Evolutionary conservation across 2,329 filamentous ascomycete species (phyloP).

Genomic region (Hypoxylon sp.): DNA sequence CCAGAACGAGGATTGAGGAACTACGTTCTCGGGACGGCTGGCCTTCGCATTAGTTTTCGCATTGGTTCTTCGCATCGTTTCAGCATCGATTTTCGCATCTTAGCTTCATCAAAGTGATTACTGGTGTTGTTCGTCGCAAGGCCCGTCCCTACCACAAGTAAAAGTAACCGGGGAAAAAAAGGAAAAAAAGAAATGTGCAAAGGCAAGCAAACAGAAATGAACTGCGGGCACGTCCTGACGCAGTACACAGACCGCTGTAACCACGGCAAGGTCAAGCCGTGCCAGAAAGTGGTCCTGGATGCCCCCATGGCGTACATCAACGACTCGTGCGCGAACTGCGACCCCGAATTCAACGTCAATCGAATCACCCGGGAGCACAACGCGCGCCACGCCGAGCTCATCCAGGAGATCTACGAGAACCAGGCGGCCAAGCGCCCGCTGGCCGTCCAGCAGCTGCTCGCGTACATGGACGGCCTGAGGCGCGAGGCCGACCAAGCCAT

Average conservation of each 20-base stretch:
- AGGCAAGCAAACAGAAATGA: conserved; percentile 45
- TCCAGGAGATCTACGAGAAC: conserved; percentile 49
- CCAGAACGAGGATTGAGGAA: neutral
- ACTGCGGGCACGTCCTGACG: conserved; percentile 49
- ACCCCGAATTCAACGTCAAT: conserved; percentile 49
- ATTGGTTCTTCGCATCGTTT: neutral
- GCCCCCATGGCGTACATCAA: conserved; percentile 48
- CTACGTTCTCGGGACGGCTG: neutral
- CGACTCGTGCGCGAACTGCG: conserved; percentile 58
- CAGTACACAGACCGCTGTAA: conserved; percentile 38
- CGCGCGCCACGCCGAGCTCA: conserved; percentile 24
- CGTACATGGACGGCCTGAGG: conserved; percentile 4
- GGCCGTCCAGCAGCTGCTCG: conserved; percentile 14
- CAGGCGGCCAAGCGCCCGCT: neutral
- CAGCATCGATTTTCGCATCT: neutral
- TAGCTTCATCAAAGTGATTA: neutral
- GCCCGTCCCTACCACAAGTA: neutral
- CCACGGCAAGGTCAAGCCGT: conserved; percentile 15
- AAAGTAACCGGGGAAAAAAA: neutral
- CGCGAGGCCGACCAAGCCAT: conserved; percentile 6
- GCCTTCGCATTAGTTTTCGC: conserved; percentile 1
- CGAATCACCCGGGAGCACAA: conserved; percentile 43
- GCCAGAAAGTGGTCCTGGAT: conserved; percentile 10
- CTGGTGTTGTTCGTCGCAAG: neutral
- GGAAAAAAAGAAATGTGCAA: conserved; percentile 47